Base-by-base conservation (phyloP, 768 basidiomycete species). In the Pleurotus platypus region DNA sequence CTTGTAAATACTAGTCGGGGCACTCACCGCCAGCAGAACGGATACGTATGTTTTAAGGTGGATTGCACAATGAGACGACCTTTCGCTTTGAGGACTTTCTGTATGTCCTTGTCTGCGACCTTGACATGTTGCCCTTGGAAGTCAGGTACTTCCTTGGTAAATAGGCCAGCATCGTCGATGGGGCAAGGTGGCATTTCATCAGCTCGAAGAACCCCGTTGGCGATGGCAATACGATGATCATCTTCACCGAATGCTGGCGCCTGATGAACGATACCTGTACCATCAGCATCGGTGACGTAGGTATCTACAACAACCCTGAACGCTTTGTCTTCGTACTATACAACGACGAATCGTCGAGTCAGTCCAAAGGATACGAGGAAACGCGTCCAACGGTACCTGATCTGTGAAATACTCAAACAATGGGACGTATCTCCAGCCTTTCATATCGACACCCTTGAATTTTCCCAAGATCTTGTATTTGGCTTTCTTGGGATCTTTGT, bases 221-320 rank as follows among this genome's bases (percentile, higher is more conserved):
- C 84, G 59, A 96, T 80, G 24, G 91, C 89, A 64, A 99, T 84
- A 54, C 97, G 90, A 71, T 98, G 92, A 81, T 99, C 97, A 65
- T 99, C 97, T 69, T 98, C 96, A 76, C 97, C 97, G 66, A 97
- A 98, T 0, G 90, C 95, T 2, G 97, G 97, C 2, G 97, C 94
- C 74, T 99, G 97, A 70, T 99, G 97, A 27, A 99, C 97, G 65
- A 98, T 95, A 64, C 97, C 97, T 26, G 97, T 99, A 67, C 97
- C 97, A 58, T 94, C 91, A 13, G 85, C 81, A 63, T 88, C 90
- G 3, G 93, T 96, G 48, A 99, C 96, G 69, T 99, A 99, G 0
- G 87, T 87, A 66, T 99, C 97, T 18, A 83, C 80, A 12, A 99
- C 70, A 13, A 99, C 93, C 56, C 88, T 74, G 78, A 96, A 98